Conservation (phyloP, 495 filamentous ascomycete genomes). For the Elasticomyces elasticus region DNA sequence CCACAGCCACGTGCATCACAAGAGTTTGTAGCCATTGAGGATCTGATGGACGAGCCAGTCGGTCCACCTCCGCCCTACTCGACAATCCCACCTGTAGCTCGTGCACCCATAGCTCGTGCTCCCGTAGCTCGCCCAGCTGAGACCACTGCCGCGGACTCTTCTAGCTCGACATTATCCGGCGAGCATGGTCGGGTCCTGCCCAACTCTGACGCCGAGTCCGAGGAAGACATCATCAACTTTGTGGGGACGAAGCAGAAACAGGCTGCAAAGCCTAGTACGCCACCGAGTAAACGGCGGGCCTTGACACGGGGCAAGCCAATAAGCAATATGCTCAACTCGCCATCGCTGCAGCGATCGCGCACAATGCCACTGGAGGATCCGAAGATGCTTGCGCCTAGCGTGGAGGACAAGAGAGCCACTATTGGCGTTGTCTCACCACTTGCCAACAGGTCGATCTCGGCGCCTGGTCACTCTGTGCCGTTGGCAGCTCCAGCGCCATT, state of each 20-base stretch:
- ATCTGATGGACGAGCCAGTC: slow-evolving; percentile 9
- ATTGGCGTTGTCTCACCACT: neutral
- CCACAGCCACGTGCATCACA: neutral
- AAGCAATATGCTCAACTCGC: neutral
- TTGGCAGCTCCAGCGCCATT: neutral
- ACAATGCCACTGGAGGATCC: neutral
- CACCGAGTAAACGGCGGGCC: neutral
- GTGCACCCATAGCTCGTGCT: neutral
- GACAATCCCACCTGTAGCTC: slow-evolving; percentile 12
- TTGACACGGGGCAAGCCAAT: neutral
- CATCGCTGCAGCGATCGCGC: neutral
- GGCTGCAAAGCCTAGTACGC: neutral
- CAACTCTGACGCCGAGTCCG: slow-evolving; percentile 16
- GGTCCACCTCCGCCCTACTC: slow-evolving; percentile 27
- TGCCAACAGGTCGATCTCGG: neutral
- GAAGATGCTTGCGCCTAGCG: no score
- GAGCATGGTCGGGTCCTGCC: slow-evolving; percentile 2
- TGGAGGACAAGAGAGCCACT: neutral
- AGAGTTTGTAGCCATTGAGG: slow-evolving; percentile 21
- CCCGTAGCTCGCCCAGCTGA: no score
- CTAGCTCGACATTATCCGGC: neutral
- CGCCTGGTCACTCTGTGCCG: neutral
- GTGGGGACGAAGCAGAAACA: neutral
- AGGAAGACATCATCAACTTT: slow-evolving; percentile 18
- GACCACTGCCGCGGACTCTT: neutral